Base-by-base conservation (phyloP, 192 early-diverging fungal species). In the Pecoramyces ruminantium region DNA sequence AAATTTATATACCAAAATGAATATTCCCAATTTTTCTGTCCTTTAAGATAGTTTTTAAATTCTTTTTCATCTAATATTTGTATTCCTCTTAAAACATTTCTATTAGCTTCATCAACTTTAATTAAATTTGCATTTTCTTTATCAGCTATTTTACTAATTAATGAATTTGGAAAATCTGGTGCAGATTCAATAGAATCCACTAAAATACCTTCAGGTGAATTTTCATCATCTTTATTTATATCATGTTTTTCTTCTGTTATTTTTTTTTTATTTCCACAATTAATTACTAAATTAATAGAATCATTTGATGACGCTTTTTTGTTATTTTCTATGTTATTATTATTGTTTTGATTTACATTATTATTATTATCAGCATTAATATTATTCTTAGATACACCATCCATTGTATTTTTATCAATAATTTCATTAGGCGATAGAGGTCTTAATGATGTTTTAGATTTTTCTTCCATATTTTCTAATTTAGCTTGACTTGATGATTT, bases 1-100 rank as follows among this genome's bases (percentile, higher is more conserved):
- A 21, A 14, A 78, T 27, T 27, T 79, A n/a, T 2, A 42, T 78
- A 78, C 84, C 40, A 87, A 42, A 34, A 79, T 15, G 77, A 27
- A 40, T 81, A 85, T 21, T 77, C 58, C 90, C 90, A 91, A 42
- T 83, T 80, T 8, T 87, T 88, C 28, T 79, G 77, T 16, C 87
- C 88, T 38, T 82, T 67, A 29, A 91, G 67, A 80, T 91, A 91
- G 29, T 91, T 85, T 18, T 82, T 81, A 51, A 91, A 89, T 83
- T 91, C 90, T 27, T 83, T 78, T 29, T 88, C 85, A 79, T 91
- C 90, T 18, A 91, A 67, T 18, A 91, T 25, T 77, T 86, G 80
- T 58, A 88, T 84, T 13, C 84, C 85, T 28, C 78, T 38, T 21
- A 81, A 40, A 0, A 88, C 79, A 18, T 88, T 84, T 1, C 78